Evolutionary conservation across 192 early-diverging fungal species (phyloP), one percentile per base, ranked within the genome.

Genomic region (Backusella luteola): DNA sequence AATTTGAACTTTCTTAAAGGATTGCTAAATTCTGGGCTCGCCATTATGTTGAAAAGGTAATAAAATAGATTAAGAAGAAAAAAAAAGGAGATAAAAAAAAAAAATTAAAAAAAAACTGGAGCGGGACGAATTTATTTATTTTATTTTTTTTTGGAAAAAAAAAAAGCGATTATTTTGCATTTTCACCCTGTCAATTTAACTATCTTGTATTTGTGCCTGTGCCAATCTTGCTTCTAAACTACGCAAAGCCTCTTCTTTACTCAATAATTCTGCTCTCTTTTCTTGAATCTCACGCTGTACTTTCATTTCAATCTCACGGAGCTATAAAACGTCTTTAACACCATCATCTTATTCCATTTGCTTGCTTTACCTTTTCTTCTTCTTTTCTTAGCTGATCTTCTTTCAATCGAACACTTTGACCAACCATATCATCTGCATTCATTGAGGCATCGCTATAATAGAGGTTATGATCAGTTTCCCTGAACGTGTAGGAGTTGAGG

Each of bases 1-100:
- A 99, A 93, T 87, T 99, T 99, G 87, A 96, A 98, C 84, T 98
- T 98, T 79, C 89, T 87, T 67, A 93, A 85, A 34, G 91, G 90
- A 80, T 90, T 93, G 56, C 67, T 81, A 36, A 76, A 81, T 67
- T 79, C 77, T 26, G 52, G 35, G 32, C 41, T 79, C 19, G 71
- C 14, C 77, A 78, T 73, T 39, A 11, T 39, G 38, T 36, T 23
- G 26, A 41, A 11, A 69, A 15, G 26, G 32, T 44, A 75, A 39
- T 38, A 38, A 67, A 42, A 7, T 23, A 59, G 63, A 34, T 9
- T 11, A 67, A 75, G 56, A 21, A 56, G n/a, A 75, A 44, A 68
- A 59, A 34, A 67, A 38, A 69, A 38, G 67, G 35, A n/a, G n/a
- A 69, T 3, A 69, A 23, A 69, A 69, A 36, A 38, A 38, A 39